Evolutionary conservation across 768 basidiomycete genomes (phyloP).

Genomic region (Russula abietina): DNA sequence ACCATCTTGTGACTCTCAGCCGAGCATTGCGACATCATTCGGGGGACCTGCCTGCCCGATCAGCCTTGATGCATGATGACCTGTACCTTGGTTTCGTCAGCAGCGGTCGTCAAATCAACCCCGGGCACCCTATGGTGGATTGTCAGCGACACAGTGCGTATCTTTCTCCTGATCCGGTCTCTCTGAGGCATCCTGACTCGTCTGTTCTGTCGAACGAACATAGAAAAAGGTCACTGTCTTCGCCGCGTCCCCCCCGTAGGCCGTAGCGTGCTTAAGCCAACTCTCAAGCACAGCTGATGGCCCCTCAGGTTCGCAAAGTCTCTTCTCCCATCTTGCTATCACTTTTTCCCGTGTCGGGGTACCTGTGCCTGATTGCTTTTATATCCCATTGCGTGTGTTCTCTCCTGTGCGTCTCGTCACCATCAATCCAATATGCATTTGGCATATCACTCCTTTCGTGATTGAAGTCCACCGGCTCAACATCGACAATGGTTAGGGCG

Average conservation of each 20-base stretch:
- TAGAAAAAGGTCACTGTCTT: conserved; percentile 40
- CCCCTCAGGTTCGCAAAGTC: conserved; percentile 23
- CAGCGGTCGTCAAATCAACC: conserved; percentile 34
- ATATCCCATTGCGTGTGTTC: background rate
- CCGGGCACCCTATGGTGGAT: conserved; percentile 32
- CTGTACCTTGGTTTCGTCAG: too few species aligned
- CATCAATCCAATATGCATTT: background rate
- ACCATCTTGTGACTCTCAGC: too few species aligned
- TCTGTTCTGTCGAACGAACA: background rate
- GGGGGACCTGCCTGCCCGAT: too few species aligned
- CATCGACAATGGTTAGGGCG: background rate
- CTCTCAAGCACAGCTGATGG: conserved; percentile 42
- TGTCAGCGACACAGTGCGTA: conserved; percentile 47
- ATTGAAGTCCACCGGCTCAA: background rate
- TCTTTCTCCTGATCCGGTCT: background rate
- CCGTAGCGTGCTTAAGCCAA: conserved; percentile 40
- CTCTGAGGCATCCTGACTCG: background rate
- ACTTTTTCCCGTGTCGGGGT: background rate
- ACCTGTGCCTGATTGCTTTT: background rate
- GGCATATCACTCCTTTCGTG: background rate
- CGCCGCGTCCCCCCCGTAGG: conserved; percentile 29
- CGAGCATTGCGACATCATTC: too few species aligned
- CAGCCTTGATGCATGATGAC: too few species aligned
- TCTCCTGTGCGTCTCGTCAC: background rate
- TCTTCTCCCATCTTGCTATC: background rate